Evolutionary conservation across 352 stramenopile genomes (phyloP).

Genomic region (Globisporangium recalcitrans): DNA sequence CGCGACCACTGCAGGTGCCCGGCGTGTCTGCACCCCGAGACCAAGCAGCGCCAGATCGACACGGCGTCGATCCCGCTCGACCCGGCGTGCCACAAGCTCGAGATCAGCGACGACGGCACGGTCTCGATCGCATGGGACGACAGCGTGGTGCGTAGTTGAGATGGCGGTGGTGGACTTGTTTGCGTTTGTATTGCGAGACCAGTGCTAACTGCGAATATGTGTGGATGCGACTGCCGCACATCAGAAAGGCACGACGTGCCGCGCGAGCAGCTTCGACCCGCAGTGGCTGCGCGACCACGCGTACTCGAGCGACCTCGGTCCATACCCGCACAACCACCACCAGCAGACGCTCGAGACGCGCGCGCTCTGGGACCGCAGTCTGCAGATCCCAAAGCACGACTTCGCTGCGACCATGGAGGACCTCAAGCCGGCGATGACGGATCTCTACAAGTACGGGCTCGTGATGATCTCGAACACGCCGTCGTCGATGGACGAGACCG

Average conservation of each 20-base stretch:
- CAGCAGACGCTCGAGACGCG: slow-evolving; percentile 48
- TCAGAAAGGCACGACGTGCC: slow-evolving; percentile 50
- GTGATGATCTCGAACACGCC: slow-evolving; percentile 63
- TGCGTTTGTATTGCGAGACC: not conserved
- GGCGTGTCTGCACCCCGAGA: slow-evolving; percentile 63
- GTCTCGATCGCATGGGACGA: slow-evolving; percentile 59
- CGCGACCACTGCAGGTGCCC: slow-evolving; percentile 77
- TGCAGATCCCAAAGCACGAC: slow-evolving; percentile 44
- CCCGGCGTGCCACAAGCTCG: slow-evolving; percentile 32
- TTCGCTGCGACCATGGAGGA: slow-evolving; percentile 41
- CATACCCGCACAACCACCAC: slow-evolving; percentile 54
- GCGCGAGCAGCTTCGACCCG: slow-evolving; percentile 55
- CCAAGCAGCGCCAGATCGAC: slow-evolving; percentile 67
- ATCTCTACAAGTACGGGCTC: slow-evolving; percentile 68
- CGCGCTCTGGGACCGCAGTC: slow-evolving; percentile 42
- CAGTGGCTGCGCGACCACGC: slow-evolving; percentile 75
- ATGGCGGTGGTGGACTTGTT: not conserved
- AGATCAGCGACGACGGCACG: slow-evolving; percentile 25
- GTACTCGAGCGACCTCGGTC: slow-evolving; percentile 38
- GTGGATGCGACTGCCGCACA: not conserved
- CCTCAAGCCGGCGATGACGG: slow-evolving; percentile 62
- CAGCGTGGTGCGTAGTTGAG: slow-evolving; percentile 45
- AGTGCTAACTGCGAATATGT: not conserved
- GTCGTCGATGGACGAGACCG: slow-evolving; percentile 71
- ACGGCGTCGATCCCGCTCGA: slow-evolving; percentile 72